A percentile compares a stretch with the other conserved stretches of the same genome.
These are phyloP conservation scores for Begonia fuchsioides DNA, from an alignment of 306 rosid species.

Conservation along the genomic window DNA sequence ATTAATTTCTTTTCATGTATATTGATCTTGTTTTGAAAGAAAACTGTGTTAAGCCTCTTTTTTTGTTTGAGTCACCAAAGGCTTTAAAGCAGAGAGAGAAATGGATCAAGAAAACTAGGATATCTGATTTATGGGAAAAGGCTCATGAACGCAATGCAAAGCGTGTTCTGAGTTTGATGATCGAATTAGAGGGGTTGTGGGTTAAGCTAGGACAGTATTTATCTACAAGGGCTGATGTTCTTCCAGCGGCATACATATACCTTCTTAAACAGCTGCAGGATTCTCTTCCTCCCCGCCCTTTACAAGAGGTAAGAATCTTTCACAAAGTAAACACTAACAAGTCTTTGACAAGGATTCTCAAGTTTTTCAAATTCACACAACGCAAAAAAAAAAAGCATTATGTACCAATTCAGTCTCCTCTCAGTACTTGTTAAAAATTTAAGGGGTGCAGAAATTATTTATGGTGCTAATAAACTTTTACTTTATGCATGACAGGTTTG, in stretches of 20 bases:
- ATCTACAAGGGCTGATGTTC: constrained; percentile 97
- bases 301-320: constrained; percentile 55
- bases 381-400: no score
- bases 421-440: no score
- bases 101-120: constrained; percentile 49
- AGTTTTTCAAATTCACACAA: no score
- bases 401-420: no score
- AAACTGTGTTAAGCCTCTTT: constrained; percentile 4
- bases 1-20: constrained; percentile 2
- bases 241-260: constrained; percentile 65
- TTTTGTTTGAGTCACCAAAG: constrained; percentile 26
- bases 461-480: background rate
- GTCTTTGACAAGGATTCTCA: no score
- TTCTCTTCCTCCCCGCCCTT: constrained; percentile 94
- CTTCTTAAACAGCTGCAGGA: constrained; percentile 85
- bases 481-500: constrained; percentile 35
- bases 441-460: background rate
- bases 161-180: constrained; percentile 58
- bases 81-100: constrained; percentile 75
- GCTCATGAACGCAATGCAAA: constrained; percentile 91
- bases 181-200: constrained; percentile 96
- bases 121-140: constrained; percentile 58
- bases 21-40: background rate
- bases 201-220: constrained; percentile 95
- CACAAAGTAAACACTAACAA: no score